Evolutionary conservation across 352 stramenopile genomes (phyloP), one percentile per base, ranked within the genome.

Genomic region (Phytopythium oedochilum): DNA sequence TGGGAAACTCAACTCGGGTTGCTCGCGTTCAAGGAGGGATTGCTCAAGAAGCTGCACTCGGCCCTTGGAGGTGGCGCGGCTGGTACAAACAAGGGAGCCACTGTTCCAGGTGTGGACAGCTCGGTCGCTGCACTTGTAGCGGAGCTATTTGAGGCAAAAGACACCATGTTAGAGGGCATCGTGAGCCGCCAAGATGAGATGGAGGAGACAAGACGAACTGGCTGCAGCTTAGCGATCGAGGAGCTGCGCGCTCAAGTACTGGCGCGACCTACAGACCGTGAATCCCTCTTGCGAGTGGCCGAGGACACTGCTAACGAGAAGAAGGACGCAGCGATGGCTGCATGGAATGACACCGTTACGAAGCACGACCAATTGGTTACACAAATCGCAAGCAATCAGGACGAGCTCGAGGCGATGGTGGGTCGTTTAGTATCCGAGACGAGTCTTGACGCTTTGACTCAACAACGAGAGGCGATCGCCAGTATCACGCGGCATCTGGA

Each of bases 111-210:
- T n/a, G n/a, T n/a, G n/a, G n/a, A n/a, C n/a, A n/a, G n/a, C n/a
- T n/a, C n/a, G 3, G 46, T 36, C 6, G 17, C 14, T 9, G 32
- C 20, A 29, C 22, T 28, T 18, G 1, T 53, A 3, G 29, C 29
- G 1, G 32, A 53, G 3, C 5, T 53, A 3, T 43, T 43, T 20
- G 51, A 66, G 9, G 34, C 51, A 11, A 71, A 70, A 25, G 66
- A 77, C 9, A 45, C 53, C 7, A 18, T 66, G 7, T 50, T 76
- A n/a, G 66, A 78, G 53, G 48, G 64, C 1, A 25, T 83, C 22
- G 64, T 77, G 2, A 71, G 59, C 31, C 62, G 69, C 9, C 66
- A 80, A 40, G 70, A 74, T n/a, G 55, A 68, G 23, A 75, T 78
- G 57, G 70, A 79, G 12, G 39, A 50, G 36, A 40, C 42, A 10